Conservation (phyloP, 495 filamentous ascomycete genomes). For the Aspergillus bridgeri region DNA sequence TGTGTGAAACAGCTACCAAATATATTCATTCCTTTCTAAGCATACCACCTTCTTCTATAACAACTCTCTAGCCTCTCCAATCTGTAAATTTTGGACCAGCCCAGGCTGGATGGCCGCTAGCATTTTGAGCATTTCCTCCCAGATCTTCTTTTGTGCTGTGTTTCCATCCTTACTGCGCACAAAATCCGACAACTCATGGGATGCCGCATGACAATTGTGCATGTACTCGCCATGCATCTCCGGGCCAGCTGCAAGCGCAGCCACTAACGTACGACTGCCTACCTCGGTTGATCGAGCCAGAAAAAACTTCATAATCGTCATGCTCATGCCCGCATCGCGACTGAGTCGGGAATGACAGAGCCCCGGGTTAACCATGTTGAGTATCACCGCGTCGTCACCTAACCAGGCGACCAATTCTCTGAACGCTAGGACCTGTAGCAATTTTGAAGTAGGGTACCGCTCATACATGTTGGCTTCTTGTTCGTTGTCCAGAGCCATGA, state of each 20-base stretch:
- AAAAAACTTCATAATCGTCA: slow-evolving; percentile 18
- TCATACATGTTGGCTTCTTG: slow-evolving; percentile 22
- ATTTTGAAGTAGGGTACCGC: slow-evolving; percentile 50
- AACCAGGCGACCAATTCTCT: slow-evolving; percentile 41
- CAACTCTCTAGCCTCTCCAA: not conserved
- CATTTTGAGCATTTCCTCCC: slow-evolving; percentile 49
- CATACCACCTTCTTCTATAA: too few species aligned
- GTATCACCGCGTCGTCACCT: slow-evolving; percentile 37
- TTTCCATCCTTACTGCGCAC: slow-evolving; percentile 37
- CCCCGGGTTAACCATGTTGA: slow-evolving; percentile 54
- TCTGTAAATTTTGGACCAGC: slow-evolving; percentile 25
- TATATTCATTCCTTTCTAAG: not conserved
- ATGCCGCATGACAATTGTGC: slow-evolving; percentile 25
- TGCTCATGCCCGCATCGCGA: slow-evolving; percentile 23
- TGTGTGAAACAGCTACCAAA: not conserved
- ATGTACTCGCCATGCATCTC: slow-evolving; percentile 51
- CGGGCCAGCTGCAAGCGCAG: slow-evolving; percentile 30
- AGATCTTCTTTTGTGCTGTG: slow-evolving; percentile 47
- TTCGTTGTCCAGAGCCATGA: slow-evolving; percentile 32
- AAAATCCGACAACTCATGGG: slow-evolving; percentile 26
- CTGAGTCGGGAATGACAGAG: slow-evolving; percentile 44
- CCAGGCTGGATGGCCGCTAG: slow-evolving; percentile 47
- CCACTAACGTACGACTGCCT: slow-evolving; percentile 45
- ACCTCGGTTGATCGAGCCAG: slow-evolving; percentile 45
- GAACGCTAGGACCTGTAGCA: slow-evolving; percentile 47